Base-by-base conservation (phyloP, 495 filamentous ascomycete species). In the Talaromyces ruber region DNA sequence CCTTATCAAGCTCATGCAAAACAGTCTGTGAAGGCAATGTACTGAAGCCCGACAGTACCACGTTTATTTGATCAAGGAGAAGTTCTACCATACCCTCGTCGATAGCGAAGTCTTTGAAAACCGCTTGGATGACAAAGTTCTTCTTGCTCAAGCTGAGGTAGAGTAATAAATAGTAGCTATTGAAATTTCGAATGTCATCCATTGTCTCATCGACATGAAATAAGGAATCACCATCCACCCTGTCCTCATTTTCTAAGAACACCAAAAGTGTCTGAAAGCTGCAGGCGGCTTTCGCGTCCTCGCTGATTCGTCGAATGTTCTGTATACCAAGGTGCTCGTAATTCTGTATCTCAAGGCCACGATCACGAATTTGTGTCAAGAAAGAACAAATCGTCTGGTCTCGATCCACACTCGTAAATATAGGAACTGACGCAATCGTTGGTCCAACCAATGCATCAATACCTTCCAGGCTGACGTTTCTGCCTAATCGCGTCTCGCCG, bases 191-290 rank as follows among this genome's bases (percentile, higher is more conserved):
- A 8, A 57, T 57, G 6, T 57, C 54, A 18, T 57, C 54, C 14
- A 57, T 30, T n/a, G 54, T 58, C 7, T 58, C n/a, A 14, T 58
- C 30, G 18, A 58, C 22, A 37, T 58, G 28, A 25, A 58, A 58
- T n/a, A 58, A 21, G 11, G 56, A 58, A 9, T 39, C 12, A 12
- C 21, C 18, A 25, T 37, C 30, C 9, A 39, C 2, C 12, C 30
- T 24, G 6, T 58, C 29, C 21, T 39, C 30, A n/a, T n/a, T 24
- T 24, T 34, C 28, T 2, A 39, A 28, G 18, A 37, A 39, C 9
- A 81, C 72, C 5, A 85, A 67, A n/a, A 84, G 64, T 58, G 72
- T 82, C 57, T 81, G 76, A 63, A 87, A 78, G 34, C 83, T 79
- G 59, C 81, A 84, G 2, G 84, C 84, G 39, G 75, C 68, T 47